Conservation (phyloP, 2,329 filamentous ascomycete genomes). For the Thermothelomyces thermophilus region DNA sequence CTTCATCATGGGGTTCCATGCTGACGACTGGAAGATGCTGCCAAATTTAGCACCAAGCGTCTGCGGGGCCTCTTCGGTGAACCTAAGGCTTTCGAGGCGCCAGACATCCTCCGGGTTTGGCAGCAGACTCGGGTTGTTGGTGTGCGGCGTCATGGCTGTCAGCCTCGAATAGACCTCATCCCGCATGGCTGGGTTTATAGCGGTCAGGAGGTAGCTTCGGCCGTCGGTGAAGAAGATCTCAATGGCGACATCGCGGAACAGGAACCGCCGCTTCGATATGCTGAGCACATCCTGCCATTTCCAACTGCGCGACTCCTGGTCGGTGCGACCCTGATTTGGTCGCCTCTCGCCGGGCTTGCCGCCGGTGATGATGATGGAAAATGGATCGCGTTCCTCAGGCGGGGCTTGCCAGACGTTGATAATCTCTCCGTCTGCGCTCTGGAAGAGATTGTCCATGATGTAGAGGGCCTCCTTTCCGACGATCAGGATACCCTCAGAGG, state of each 20-base stretch:
- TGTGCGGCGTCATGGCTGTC: slow-evolving; percentile 71
- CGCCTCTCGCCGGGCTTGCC: slow-evolving; percentile 29
- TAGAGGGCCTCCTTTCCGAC: slow-evolving; percentile 89
- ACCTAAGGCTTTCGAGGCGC: slow-evolving; percentile 79
- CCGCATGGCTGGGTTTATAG: slow-evolving; percentile 64
- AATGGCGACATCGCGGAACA: slow-evolving; percentile 93
- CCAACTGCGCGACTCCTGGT: slow-evolving; percentile 86
- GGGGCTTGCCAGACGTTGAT: slow-evolving; percentile 95
- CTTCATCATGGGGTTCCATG: slow-evolving; percentile 77
- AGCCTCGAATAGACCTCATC: slow-evolving; percentile 79
- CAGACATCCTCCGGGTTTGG: slow-evolving; percentile 81
- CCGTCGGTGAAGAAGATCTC: slow-evolving; percentile 97
- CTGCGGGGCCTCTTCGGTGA: slow-evolving; percentile 52
- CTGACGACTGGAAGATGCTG: slow-evolving; percentile 79
- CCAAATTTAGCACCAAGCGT: slow-evolving; percentile 81
- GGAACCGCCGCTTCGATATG: slow-evolving; percentile 88
- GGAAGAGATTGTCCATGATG: slow-evolving; percentile 94
- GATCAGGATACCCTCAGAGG: slow-evolving; percentile 87
- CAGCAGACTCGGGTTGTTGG: slow-evolving; percentile 60
- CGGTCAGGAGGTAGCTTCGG: slow-evolving; percentile 85
- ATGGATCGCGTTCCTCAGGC: slow-evolving; percentile 85
- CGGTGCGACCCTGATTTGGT: slow-evolving; percentile 49
- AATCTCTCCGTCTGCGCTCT: slow-evolving; percentile 90
- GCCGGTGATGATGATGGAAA: slow-evolving; percentile 73
- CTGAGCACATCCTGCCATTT: slow-evolving; percentile 91